Evolutionary conservation across 495 filamentous ascomycete species (phyloP), one percentile per base, ranked within the genome.

Genomic region (Aspergillus affinis): DNA sequence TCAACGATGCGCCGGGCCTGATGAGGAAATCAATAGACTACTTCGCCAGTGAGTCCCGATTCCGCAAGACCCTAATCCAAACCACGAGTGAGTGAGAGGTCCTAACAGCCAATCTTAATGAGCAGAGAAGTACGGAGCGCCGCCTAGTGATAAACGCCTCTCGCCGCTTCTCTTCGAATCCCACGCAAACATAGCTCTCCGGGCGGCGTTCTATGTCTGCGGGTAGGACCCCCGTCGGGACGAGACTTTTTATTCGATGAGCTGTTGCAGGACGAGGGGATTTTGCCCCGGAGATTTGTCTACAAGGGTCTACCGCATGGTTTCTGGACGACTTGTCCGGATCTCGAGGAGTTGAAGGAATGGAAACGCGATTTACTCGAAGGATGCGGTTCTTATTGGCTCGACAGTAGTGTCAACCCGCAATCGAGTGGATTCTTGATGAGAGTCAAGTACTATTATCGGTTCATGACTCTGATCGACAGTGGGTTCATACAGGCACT

Each of bases 301-400:
- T 81, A 76, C 56, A 70, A 73, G 50, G 78, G 77, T 0, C 66
- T 79, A n/a, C 74, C 73, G 20, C 75, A 81, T 69, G 70, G 71
- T 10, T 78, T 78, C 45, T 78, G 75, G 78, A 49, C 52, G 19
- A 66, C 65, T 1, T 71, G 67, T 30, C 63, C 58, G 15, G 61
- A 64, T 21, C 48, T 66, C 36, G 57, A 27, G 8, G 58, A 36
- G 17, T 54, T 54, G n/a, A 59, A 57, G 41, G 26, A 23, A 32
- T 67, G 61, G 61, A 9, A 53, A 32, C 47, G 46, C n/a, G 57
- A 57, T 60, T 21, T 64, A 15, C n/a, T 57, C 0, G 51, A 64
- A 18, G 52, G 21, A 23, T 54, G 21, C 47, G 27, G n/a, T 60
- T 54, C 23, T 18, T 55, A 21, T 49, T 60, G 49, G 49, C 29